phyloP scores from a whole-genome alignment of 2,329 filamentous ascomycete species.

The Aspergillus sp. region DNA sequence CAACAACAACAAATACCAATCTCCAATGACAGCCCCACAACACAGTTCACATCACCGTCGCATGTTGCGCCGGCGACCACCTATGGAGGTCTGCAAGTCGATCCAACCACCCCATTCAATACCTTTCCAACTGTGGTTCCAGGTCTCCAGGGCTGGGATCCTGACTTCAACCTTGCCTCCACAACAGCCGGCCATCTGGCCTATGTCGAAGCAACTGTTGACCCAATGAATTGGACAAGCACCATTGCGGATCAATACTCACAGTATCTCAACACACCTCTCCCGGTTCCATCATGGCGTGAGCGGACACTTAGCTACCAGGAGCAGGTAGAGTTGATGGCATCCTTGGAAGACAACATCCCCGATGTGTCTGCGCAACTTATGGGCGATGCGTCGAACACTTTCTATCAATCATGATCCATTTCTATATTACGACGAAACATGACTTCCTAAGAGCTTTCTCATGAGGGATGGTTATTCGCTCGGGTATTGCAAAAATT shows the following conservation, averaged over 20 bases:
- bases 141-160: slow-evolving; percentile 37
- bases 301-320: slow-evolving; percentile 66
- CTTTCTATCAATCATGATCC: slow-evolving; percentile 34
- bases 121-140: slow-evolving; percentile 34
- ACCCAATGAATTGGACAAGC: slow-evolving; percentile 38
- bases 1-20: background rate
- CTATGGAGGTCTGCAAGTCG: slow-evolving; percentile 23
- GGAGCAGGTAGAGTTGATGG: slow-evolving; percentile 78
- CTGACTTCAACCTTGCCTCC: slow-evolving; percentile 32
- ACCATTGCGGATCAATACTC: slow-evolving; percentile 42
- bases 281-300: slow-evolving; percentile 45
- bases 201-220: slow-evolving; percentile 27
- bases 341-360: slow-evolving; percentile 59
- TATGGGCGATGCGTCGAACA: slow-evolving; percentile 31
- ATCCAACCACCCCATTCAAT: slow-evolving; percentile 35
- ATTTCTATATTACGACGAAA: background rate
- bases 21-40: slow-evolving; percentile 4
- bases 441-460: too few species aligned
- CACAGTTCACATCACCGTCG: slow-evolving; percentile 16
- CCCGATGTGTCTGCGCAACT: slow-evolving; percentile 38
- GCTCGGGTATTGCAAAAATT: background rate
- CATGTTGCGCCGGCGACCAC: slow-evolving; percentile 15
- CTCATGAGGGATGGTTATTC: background rate
- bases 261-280: slow-evolving; percentile 41
- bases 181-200: slow-evolving; percentile 30